These are phyloP conservation scores for Tulasnella sp. DNA, from an alignment of 768 basidiomycete genomes.

Conservation along the genomic window DNA sequence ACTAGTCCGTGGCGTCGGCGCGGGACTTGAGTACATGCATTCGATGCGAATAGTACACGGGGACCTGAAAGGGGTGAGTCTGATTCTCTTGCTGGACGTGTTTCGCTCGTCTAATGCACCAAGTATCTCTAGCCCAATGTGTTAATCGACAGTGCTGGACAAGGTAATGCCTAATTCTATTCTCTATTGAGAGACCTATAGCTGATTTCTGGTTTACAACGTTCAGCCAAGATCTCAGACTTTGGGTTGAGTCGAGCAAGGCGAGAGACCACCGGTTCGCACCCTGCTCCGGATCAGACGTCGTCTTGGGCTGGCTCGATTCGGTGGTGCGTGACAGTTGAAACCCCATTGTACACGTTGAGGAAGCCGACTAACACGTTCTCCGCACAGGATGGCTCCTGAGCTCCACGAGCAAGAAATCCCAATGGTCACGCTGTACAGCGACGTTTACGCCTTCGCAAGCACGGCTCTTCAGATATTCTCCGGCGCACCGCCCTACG, in stretches of 20 bases:
- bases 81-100: background rate
- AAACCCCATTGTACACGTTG: background rate
- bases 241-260: conserved; percentile 2
- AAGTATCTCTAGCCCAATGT: background rate
- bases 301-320: background rate
- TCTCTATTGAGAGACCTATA: background rate
- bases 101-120: background rate
- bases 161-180: background rate
- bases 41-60: background rate
- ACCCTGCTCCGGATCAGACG: background rate
- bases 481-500: background rate
- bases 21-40: background rate
- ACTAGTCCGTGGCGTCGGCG: background rate
- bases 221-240: background rate
- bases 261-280: background rate
- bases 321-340: background rate
- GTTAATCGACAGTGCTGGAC: background rate
- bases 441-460: conserved; percentile 2
- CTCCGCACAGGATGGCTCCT: background rate
- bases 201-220: background rate
- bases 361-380: background rate
- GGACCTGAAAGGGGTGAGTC: background rate
- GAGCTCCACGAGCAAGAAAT: background rate
- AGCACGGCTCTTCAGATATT: background rate
- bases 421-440: background rate